phyloP scores from a whole-genome alignment of 2,329 filamentous ascomycete genomes.

The Colletotrichum melonis region DNA sequence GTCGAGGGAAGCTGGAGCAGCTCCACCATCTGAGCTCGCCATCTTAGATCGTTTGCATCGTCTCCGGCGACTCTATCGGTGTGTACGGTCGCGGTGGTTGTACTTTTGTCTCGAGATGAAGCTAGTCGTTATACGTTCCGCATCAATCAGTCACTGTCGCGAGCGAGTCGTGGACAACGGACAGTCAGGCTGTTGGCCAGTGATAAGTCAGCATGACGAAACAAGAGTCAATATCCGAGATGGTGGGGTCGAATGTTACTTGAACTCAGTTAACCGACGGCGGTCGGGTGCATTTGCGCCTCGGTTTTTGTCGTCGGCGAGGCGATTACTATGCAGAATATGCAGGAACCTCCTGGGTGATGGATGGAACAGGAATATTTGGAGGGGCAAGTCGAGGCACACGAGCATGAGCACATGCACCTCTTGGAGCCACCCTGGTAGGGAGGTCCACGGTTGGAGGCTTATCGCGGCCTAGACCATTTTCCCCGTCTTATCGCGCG shows the following conservation, averaged over 20 bases:
- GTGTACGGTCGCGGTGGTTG: not conserved
- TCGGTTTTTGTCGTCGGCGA: not conserved
- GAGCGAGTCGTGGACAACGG: constrained; percentile 21
- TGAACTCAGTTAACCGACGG: not conserved
- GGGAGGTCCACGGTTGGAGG: constrained; percentile 1
- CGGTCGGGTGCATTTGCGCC: not conserved
- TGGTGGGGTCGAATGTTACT: constrained; percentile 32
- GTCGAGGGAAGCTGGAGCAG: constrained; percentile 37
- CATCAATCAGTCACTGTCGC: constrained; percentile 29
- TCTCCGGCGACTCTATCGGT: constrained; percentile 6
- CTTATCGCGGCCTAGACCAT: constrained; percentile 29
- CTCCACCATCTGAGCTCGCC: constrained; percentile 46
- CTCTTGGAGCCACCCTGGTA: constrained; percentile 16
- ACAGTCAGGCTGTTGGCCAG: constrained; percentile 27
- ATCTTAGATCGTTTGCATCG: constrained; percentile 44
- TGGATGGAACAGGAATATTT: constrained; percentile 20
- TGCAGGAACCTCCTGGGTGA: not conserved
- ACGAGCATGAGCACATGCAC: constrained; percentile 35
- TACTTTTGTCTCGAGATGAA: not conserved
- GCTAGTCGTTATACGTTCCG: constrained; percentile 1
- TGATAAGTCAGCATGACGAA: constrained; percentile 37
- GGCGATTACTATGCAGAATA: constrained; percentile 4
- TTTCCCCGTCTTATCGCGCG: constrained; percentile 27
- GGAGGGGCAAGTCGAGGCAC: constrained; percentile 34
- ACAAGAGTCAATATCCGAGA: constrained; percentile 32